Conservation (phyloP, 257 asterid genomes). For the Nicotiana noctiflora region DNA sequence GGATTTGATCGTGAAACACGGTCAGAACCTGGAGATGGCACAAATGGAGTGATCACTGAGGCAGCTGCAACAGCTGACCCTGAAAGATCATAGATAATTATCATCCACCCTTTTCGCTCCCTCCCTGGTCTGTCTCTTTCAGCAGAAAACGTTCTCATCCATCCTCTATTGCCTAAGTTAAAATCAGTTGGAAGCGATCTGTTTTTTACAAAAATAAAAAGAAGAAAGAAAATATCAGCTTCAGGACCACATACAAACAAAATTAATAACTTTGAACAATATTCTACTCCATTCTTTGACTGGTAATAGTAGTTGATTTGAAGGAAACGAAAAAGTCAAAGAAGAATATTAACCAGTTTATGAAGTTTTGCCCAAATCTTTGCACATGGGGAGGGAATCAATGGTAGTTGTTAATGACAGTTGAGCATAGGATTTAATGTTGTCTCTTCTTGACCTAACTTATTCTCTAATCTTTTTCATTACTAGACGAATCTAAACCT, state of each 20-base stretch:
- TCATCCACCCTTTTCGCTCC: constrained; percentile 90
- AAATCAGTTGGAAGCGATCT: constrained; percentile 76
- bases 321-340: neutral
- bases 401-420: constrained; percentile 20
- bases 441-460: constrained; percentile 15
- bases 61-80: constrained; percentile 95
- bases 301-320: neutral
- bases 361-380: constrained; percentile 19
- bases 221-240: constrained; percentile 1
- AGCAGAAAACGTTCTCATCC: constrained; percentile 56
- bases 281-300: neutral
- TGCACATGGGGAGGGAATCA: constrained; percentile 52
- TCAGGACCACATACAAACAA: neutral
- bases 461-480: neutral
- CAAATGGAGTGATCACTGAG: constrained; percentile 86
- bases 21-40: constrained; percentile 68
- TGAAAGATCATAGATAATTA: constrained; percentile 64
- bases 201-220: neutral
- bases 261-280: neutral
- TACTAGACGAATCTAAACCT: neutral
- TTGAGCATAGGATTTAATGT: neutral
- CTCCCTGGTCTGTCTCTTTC: constrained; percentile 42
- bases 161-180: constrained; percentile 39
- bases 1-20: constrained; percentile 82
- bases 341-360: neutral